These are phyloP conservation scores for Entoloma clypeatum DNA, from an alignment of 1,284 basidiomycete genomes.

Conservation along the genomic window DNA sequence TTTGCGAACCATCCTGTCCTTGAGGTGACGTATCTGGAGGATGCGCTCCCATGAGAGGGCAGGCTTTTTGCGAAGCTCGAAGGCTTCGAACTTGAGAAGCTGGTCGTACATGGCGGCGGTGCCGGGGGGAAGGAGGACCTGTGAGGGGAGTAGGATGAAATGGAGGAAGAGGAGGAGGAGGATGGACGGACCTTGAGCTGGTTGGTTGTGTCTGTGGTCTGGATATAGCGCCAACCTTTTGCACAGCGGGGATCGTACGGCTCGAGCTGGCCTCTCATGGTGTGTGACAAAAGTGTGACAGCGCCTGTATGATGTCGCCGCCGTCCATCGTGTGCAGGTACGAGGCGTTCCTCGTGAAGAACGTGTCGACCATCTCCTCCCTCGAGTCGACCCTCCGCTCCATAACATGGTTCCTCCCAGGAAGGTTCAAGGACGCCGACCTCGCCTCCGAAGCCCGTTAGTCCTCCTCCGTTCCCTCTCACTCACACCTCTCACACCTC, in stretches of 20 bases:
- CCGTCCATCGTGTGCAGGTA: conserved; percentile 58
- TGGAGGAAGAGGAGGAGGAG: conserved; percentile 5
- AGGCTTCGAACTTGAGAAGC: conserved; percentile 55
- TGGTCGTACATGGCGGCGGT: conserved; percentile 65
- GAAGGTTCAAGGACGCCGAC: conserved; percentile 95
- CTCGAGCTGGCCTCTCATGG: conserved; percentile 71
- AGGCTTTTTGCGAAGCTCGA: conserved; percentile 54
- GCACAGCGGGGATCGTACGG: conserved; percentile 50
- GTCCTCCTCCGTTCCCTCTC: conserved; percentile 35
- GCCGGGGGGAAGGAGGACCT: conserved; percentile 70
- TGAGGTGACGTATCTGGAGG: conserved; percentile 67
- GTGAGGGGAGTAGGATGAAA: conserved; percentile 12
- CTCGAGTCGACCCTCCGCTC: conserved; percentile 87
- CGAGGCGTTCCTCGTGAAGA: conserved; percentile 78
- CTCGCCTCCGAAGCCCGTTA: conserved; percentile 86
- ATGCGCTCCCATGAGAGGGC: conserved; percentile 60
- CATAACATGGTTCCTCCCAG: conserved; percentile 92
- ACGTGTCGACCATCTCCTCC: conserved; percentile 80
- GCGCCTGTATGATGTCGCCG: too few species aligned
- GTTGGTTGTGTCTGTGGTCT: conserved; percentile 70
- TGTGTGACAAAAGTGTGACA: too few species aligned
- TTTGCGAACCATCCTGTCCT: conserved; percentile 76
- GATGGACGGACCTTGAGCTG: conserved; percentile 54
- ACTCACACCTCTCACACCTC: conserved; percentile 17
- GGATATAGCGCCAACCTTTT: conserved; percentile 64